Evolutionary conservation across 345 rosid species (phyloP), one percentile per base, ranked within the genome.

Genomic region (Geranium brycei): DNA sequence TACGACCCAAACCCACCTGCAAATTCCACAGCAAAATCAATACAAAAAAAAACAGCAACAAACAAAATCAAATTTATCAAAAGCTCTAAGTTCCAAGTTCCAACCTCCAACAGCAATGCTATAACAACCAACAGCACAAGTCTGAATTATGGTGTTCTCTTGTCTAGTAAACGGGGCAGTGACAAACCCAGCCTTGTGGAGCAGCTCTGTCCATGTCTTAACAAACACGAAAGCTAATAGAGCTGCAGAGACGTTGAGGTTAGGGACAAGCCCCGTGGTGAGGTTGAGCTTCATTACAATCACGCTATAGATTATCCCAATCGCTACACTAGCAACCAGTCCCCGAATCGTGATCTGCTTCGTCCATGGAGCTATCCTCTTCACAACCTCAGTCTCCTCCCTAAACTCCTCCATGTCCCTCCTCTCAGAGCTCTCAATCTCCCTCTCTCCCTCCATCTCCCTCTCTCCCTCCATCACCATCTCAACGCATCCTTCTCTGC

Each of bases 1-100:
- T 90, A 93, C 3, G 99, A 93, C 17, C 96, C 99, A 59, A 93
- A 93, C 47, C 99, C 97, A 73, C 99, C 99, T 92, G 75, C 63
- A 61, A 57, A 47, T 47, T 13, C 53, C 53, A 5, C 17, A 62
- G 66, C 28, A 17, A 12, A 23, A 10, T 62, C 57, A 51, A 15
- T 7, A 18, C 58, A 19, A 19, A 59, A 16, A 58, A 58, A 17
- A 3, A 11, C 30, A 58, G 8, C 23, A 19, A 11, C 19, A 59
- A 58, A 6, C n/a, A 17, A 28, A 12, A 59, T 10, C 31, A 23
- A 19, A 19, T 0, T 23, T 23, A 0, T 4, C 7, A 7, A 5
- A 23, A 19, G 61, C 32, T 18, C 23, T 17, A 58, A 8, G n/a
- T n/a, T n/a, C n/a, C n/a, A n/a, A 57, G 23, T 57, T 17, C 58